Conservation (phyloP, 768 basidiomycete genomes). For the Pisolithus orientalis region DNA sequence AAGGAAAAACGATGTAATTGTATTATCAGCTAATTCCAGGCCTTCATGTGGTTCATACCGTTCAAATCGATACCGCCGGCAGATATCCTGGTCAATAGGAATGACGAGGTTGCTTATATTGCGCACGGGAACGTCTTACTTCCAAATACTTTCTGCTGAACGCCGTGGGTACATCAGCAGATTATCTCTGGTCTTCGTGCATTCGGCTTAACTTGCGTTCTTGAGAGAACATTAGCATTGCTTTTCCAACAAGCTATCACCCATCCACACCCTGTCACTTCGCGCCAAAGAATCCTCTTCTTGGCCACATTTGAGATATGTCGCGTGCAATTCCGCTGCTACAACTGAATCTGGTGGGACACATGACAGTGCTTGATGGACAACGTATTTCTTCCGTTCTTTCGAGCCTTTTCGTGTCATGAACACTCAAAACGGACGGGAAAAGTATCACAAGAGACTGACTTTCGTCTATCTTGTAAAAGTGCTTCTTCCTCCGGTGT, state of each 20-base stretch:
- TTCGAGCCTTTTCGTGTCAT: constrained; percentile 45
- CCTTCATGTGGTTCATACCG: no score
- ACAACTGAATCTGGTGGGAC: constrained; percentile 47
- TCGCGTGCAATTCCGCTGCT: no score
- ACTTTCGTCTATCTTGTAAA: no score
- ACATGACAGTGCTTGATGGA: constrained; percentile 55
- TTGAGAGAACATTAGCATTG: constrained; percentile 69
- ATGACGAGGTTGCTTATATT: background rate
- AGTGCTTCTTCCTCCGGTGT: no score
- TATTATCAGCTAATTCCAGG: no score
- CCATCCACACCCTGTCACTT: constrained; percentile 65
- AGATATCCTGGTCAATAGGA: constrained; percentile 27
- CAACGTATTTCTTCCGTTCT: constrained; percentile 44
- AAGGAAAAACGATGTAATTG: no score
- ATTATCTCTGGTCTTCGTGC: background rate
- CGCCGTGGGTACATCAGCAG: constrained; percentile 30
- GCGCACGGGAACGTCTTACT: constrained; percentile 31
- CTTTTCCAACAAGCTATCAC: constrained; percentile 60
- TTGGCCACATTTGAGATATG: constrained; percentile 53
- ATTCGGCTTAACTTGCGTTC: background rate
- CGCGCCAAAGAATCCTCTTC: constrained; percentile 21
- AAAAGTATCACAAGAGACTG: background rate
- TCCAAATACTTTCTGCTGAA: constrained; percentile 82
- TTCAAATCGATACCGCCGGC: no score
- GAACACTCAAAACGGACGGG: background rate